These are phyloP conservation scores for Scenedesmus sp. DNA, from an alignment of 163 green algal species.

Conservation along the genomic window DNA sequence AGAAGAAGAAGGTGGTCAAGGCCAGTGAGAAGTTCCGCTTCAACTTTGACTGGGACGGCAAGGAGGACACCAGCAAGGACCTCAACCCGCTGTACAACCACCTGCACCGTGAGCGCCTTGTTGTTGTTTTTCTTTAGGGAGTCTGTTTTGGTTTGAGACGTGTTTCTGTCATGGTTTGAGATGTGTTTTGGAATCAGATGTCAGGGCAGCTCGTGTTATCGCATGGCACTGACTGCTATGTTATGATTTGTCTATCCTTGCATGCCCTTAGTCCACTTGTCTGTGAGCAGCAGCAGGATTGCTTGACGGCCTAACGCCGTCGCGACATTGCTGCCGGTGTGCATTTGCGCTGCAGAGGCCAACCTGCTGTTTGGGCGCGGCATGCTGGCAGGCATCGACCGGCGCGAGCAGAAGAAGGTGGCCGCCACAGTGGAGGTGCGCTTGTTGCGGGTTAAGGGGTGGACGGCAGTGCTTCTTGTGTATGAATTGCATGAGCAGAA, in stretches of 20 bases:
- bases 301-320: too few relatives aligned
- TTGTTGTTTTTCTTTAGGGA: too few relatives aligned
- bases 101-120: conserved; percentile 68
- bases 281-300: too few relatives aligned
- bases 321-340: neutral
- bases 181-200: too few relatives aligned
- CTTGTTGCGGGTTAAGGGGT: neutral
- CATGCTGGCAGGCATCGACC: conserved; percentile 94
- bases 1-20: conserved; percentile 75
- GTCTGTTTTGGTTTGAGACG: too few relatives aligned
- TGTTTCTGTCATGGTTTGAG: too few relatives aligned
- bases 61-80: conserved; percentile 94
- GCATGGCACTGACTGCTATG: too few relatives aligned
- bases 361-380: conserved; percentile 94
- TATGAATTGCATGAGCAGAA: too few relatives aligned
- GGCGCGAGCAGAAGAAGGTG: conserved; percentile 93
- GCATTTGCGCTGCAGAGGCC: conserved; percentile 74
- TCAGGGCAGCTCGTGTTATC: too few relatives aligned
- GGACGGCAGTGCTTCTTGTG: neutral
- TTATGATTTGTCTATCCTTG: too few relatives aligned
- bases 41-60: conserved; percentile 97
- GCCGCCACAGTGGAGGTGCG: conserved; percentile 67
- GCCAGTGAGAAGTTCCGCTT: conserved; percentile 81
- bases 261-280: too few relatives aligned
- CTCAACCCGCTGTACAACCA: conserved; percentile 93